phyloP scores from a whole-genome alignment of 169 alveolate species.

The Plasmodium gallinaceum region DNA sequence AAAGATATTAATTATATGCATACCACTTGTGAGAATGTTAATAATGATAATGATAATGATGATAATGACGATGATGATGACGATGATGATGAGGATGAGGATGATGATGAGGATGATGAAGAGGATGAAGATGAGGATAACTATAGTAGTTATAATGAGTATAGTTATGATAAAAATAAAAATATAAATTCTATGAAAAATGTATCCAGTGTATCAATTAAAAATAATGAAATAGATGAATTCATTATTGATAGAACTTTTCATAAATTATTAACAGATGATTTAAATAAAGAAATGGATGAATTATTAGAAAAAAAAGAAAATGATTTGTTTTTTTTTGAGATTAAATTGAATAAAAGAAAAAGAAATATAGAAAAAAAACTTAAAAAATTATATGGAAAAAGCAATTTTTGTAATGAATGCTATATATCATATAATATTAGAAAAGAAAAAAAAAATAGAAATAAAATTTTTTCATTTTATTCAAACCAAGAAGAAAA shows the following conservation, averaged over 20 bases:
- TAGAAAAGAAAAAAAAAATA: conserved; percentile 10
- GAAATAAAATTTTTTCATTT: conserved; percentile 27
- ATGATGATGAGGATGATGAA: not conserved
- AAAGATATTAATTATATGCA: not conserved
- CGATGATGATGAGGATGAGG: not conserved
- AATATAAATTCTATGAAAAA: not conserved
- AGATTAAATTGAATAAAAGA: not conserved
- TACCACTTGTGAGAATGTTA: not conserved
- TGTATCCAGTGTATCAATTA: not conserved
- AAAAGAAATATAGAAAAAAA: conserved; percentile 3
- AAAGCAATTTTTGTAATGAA: conserved; percentile 53
- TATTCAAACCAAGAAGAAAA: conserved; percentile 19
- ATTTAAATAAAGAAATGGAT: not conserved
- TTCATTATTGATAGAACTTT: conserved; percentile 7
- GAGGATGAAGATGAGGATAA: not conserved
- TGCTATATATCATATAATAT: conserved; percentile 43
- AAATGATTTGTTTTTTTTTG: conserved; percentile 39
- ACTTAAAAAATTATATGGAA: conserved; percentile 12
- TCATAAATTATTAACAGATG: conserved; percentile 18
- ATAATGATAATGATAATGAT: conserved; percentile 5
- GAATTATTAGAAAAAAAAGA: not conserved
- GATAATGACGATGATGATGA: not conserved
- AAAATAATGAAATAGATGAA: conserved; percentile 10
- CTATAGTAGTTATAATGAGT: not conserved
- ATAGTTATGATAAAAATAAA: not conserved